Percentiles rank a stretch among this genome's conserved stretches.
These are phyloP conservation scores for Termitomyces sp. DNA, from an alignment of 768 basidiomycete genomes.

Conservation along the genomic window DNA sequence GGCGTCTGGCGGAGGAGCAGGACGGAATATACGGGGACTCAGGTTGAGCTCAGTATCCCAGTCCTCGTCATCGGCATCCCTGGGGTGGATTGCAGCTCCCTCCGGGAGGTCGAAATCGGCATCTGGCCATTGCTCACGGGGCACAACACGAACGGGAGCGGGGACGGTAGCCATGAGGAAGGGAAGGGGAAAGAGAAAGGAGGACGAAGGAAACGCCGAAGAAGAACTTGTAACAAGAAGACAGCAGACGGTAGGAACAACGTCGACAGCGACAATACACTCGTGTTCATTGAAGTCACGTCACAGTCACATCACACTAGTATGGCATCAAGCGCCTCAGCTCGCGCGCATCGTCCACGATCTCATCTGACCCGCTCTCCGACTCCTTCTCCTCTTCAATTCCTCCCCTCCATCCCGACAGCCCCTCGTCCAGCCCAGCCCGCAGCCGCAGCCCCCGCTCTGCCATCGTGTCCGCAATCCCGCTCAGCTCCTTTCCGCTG, in stretches of 20 bases:
- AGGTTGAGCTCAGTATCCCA: conserved; percentile 80
- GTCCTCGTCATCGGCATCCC: conserved; percentile 63
- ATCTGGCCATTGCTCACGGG: conserved; percentile 80
- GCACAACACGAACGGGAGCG: conserved; percentile 45
- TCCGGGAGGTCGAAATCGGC: conserved; percentile 85
- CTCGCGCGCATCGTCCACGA: conserved; percentile 55
- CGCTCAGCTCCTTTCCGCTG: conserved; percentile 49
- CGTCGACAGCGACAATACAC: conserved; percentile 15
- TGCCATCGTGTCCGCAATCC: conserved; percentile 67
- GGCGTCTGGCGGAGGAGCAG: conserved; percentile 31
- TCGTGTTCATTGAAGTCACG: conserved; percentile 23
- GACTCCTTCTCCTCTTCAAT: conserved; percentile 22
- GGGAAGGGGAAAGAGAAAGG: conserved; percentile 10
- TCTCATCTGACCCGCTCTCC: conserved; percentile 41
- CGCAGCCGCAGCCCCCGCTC: conserved; percentile 67
- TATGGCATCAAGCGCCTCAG: conserved; percentile 60
- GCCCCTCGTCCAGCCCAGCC: conserved; percentile 50
- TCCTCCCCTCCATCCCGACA: conserved; percentile 39
- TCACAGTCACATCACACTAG: conserved; percentile 25
- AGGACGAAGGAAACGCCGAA: neutral
- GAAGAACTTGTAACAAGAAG: neutral
- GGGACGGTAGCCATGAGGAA: conserved; percentile 51
- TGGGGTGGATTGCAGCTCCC: conserved; percentile 61
- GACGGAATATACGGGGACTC: conserved; percentile 43
- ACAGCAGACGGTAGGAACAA: neutral